phyloP scores from a whole-genome alignment of 2,329 filamentous ascomycete genomes.

The Arthrinium puccinioides region DNA sequence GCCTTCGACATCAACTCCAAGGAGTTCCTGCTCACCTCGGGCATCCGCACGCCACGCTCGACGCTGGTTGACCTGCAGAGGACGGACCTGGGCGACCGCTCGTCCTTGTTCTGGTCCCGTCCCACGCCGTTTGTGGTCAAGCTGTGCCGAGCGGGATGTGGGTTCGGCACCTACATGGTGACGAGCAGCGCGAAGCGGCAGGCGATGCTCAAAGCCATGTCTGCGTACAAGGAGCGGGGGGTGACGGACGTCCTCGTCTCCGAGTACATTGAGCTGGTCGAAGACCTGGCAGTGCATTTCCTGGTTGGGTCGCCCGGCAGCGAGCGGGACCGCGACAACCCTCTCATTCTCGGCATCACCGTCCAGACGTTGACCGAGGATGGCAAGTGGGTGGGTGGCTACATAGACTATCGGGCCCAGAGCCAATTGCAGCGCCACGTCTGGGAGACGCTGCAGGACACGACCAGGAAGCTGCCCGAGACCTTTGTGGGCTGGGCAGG shows the following conservation, averaged over 20 bases:
- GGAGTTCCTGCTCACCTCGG: constrained; percentile 12
- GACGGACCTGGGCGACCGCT: constrained; percentile 3
- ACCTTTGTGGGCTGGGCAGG: constrained; percentile 16
- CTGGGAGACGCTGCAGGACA: constrained; percentile 12
- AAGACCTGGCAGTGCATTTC: constrained; percentile 15
- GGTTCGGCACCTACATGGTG: constrained; percentile 16
- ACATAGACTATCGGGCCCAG: constrained; percentile 15
- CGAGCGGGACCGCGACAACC: constrained; percentile 9
- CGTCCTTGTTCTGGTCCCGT: constrained; percentile 4
- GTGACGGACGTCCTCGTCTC: constrained; percentile 12
- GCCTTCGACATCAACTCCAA: constrained; percentile 16
- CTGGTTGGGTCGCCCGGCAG: constrained; percentile 11
- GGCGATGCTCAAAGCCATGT: constrained; percentile 7
- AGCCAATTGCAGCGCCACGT: constrained; percentile 7
- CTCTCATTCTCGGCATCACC: constrained; percentile 13
- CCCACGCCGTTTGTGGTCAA: constrained; percentile 15
- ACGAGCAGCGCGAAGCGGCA: constrained; percentile 7
- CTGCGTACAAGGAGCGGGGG: constrained; percentile 9
- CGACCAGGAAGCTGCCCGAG: constrained; percentile 9
- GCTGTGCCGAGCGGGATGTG: constrained; percentile 14
- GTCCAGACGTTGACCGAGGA: constrained; percentile 12
- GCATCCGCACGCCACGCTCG: constrained; percentile 12
- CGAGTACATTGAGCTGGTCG: constrained; percentile 12
- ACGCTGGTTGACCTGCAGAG: constrained; percentile 6
- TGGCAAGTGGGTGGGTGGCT: constrained; percentile 14